Evolutionary conservation across 495 filamentous ascomycete genomes (phyloP).

Genomic region (Clavariopsis aquatica): DNA sequence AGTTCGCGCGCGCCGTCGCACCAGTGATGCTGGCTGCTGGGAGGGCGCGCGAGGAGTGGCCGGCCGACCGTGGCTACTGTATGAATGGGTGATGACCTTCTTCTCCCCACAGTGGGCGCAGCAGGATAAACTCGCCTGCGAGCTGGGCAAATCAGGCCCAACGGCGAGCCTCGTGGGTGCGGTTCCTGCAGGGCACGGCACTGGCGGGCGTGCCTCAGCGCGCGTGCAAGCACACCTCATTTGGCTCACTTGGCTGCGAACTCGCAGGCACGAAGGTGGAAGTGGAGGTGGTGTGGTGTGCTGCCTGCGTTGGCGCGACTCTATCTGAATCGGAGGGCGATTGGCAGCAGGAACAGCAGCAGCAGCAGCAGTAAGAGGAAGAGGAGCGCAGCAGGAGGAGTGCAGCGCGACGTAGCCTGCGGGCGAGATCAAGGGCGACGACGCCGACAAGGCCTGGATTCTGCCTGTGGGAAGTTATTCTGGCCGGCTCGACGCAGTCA

Average conservation of each 20-base stretch:
- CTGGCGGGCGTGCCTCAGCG: neutral
- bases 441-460: too few relatives aligned
- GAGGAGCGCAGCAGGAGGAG: too few relatives aligned
- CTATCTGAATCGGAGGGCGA: neutral
- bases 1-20: conserved; percentile 27
- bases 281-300: neutral
- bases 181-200: conserved; percentile 29
- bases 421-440: too few relatives aligned
- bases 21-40: too few relatives aligned
- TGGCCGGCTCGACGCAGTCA: conserved; percentile 19
- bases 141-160: conserved; percentile 30
- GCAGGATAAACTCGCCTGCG: conserved; percentile 14
- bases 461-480: neutral
- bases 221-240: neutral
- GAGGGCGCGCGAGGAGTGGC: conserved; percentile 5
- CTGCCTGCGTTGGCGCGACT: neutral
- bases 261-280: neutral
- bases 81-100: too few relatives aligned
- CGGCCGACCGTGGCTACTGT: too few relatives aligned
- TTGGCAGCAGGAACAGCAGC: too few relatives aligned
- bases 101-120: conserved; percentile 20
- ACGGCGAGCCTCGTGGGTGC: conserved; percentile 13
- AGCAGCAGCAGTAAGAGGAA: too few relatives aligned
- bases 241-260: too few relatives aligned
- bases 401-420: too few relatives aligned